A percentile compares a stretch with the other conserved stretches of the same genome.
Conservation (phyloP, 1,284 basidiomycete genomes). For the Papiliotrema nemorosa region DNA sequence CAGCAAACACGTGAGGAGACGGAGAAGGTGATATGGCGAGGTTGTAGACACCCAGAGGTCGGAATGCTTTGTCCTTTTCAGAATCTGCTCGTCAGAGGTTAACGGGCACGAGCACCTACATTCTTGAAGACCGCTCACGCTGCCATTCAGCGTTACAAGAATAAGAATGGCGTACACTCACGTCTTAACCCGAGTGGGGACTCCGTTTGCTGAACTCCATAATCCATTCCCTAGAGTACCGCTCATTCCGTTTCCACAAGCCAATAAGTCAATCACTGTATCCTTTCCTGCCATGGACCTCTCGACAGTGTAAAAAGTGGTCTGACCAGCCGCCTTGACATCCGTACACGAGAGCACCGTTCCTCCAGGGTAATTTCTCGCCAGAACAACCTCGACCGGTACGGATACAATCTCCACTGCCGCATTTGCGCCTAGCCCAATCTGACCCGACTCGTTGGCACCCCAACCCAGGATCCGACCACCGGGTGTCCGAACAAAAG, state of each 20-base stretch:
- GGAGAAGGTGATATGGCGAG: constrained; percentile 64
- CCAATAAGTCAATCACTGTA: constrained; percentile 64
- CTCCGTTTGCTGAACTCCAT: constrained; percentile 69
- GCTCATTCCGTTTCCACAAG: constrained; percentile 74
- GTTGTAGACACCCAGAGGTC: constrained; percentile 65
- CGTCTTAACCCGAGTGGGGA: constrained; percentile 71
- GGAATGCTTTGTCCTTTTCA: constrained; percentile 59
- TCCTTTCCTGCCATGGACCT: constrained; percentile 42
- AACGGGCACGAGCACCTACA: constrained; percentile 55
- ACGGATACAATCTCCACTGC: constrained; percentile 69
- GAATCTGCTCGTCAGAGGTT: constrained; percentile 56
- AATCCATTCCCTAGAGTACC: constrained; percentile 81
- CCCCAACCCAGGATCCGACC: constrained; percentile 87
- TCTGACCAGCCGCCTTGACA: constrained; percentile 59
- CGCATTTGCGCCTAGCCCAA: constrained; percentile 71
- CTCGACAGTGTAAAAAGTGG: constrained; percentile 71
- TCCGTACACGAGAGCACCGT: constrained; percentile 62
- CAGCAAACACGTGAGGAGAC: constrained; percentile 72
- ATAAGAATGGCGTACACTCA: constrained; percentile 15
- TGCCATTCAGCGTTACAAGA: constrained; percentile 9
- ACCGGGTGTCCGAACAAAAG: constrained; percentile 64
- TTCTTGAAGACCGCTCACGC: constrained; percentile 75
- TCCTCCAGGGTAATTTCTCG: constrained; percentile 54
- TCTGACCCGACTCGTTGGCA: constrained; percentile 78
- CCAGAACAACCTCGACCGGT: constrained; percentile 78